These are phyloP conservation scores for Dichotomocladium elegans DNA, from an alignment of 371 early-diverging fungal species.

Conservation along the genomic window DNA sequence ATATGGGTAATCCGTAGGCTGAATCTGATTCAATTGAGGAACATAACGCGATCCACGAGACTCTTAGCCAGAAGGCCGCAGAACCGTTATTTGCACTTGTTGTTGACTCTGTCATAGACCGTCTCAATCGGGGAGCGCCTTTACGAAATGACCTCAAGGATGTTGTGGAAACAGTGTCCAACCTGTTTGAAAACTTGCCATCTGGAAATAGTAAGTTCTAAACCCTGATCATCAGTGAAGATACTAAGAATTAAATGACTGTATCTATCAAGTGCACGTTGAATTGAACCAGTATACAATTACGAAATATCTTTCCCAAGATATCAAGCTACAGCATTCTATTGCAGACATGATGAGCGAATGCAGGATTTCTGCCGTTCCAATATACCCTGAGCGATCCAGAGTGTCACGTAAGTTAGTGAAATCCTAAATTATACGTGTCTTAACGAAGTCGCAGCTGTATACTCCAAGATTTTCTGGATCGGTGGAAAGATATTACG, in stretches of 20 bases:
- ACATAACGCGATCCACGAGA: conserved; percentile 44
- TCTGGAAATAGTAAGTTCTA: conserved; percentile 29
- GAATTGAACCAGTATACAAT: conserved; percentile 31
- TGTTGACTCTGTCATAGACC: conserved; percentile 35
- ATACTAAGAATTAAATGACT: not conserved
- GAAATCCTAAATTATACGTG: not conserved
- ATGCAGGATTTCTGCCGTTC: conserved; percentile 9
- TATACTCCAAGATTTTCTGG: conserved; percentile 49
- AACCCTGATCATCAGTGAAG: not conserved
- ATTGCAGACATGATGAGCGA: conserved; percentile 8
- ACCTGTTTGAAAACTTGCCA: conserved; percentile 52
- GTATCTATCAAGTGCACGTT: conserved; percentile 9
- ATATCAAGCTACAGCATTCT: conserved; percentile 27
- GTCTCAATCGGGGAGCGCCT: conserved; percentile 29
- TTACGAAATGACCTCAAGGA: conserved; percentile 53
- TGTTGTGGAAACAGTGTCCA: conserved; percentile 53
- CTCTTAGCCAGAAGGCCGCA: conserved; percentile 54
- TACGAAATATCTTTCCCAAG: conserved; percentile 26
- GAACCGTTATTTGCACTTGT: conserved; percentile 48
- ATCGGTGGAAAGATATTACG: conserved; percentile 61
- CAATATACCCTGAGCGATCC: not conserved
- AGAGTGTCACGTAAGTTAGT: conserved; percentile 16
- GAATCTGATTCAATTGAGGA: conserved; percentile 52
- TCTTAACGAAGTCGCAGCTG: conserved; percentile 15
- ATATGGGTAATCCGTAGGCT: conserved; percentile 25